These are phyloP conservation scores for Endocalyx cinctus DNA, from an alignment of 2,329 filamentous ascomycete genomes.

Conservation along the genomic window DNA sequence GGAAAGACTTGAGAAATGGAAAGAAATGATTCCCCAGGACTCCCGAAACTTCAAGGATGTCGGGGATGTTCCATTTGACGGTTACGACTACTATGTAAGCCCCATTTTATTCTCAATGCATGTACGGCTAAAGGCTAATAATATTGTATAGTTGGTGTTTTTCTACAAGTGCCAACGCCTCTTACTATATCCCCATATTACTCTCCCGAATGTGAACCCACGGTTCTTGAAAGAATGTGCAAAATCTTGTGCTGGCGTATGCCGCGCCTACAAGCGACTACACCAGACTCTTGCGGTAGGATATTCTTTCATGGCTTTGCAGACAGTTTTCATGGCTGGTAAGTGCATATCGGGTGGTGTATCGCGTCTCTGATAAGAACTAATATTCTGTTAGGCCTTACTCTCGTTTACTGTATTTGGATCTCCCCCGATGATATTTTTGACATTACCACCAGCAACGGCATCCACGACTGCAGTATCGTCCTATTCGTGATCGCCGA, in stretches of 20 bases:
- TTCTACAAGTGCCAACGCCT: constrained; percentile 18
- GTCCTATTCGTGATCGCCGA: constrained; percentile 26
- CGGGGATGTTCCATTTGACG: constrained; percentile 4
- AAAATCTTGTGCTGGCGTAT: constrained; percentile 18
- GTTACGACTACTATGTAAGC: constrained; percentile 4
- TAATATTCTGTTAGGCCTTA: too few species aligned
- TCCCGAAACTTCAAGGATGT: constrained; percentile 8
- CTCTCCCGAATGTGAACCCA: constrained; percentile 18
- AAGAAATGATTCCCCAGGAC: constrained; percentile 9
- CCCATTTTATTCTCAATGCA: too few species aligned
- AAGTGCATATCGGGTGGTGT: constrained; percentile 1
- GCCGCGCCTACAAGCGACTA: constrained; percentile 25
- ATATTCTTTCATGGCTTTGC: constrained; percentile 26
- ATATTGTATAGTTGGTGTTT: constrained; percentile 12
- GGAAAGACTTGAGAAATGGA: constrained; percentile 3
- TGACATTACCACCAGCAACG: constrained; percentile 15
- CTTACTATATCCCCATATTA: constrained; percentile 15
- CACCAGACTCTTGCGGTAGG: constrained; percentile 25
- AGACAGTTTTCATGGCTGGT: constrained; percentile 24
- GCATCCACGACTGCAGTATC: constrained; percentile 19
- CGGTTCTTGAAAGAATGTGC: constrained; percentile 16
- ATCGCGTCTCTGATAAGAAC: too few species aligned
- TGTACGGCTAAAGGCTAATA: too few species aligned
- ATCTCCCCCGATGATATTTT: constrained; percentile 21
- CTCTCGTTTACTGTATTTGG: constrained; percentile 25